Conservation (phyloP, 805 yeast species). For the Debaryomyces prosopidis region DNA sequence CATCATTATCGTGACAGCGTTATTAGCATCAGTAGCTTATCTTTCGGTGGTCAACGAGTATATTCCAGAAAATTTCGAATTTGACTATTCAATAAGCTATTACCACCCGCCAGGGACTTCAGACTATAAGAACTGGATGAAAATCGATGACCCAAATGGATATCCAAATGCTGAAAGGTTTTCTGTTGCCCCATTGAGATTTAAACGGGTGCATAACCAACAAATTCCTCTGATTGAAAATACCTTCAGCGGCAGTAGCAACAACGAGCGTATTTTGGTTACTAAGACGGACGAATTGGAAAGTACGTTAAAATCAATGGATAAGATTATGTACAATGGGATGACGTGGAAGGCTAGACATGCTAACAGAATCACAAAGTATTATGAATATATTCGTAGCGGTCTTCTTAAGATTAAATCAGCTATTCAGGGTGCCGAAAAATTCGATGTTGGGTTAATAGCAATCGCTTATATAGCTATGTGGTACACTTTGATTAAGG, state of each 20-base stretch:
- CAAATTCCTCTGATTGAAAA: conserved; percentile 43
- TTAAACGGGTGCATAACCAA: conserved; percentile 45
- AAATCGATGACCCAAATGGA: conserved; percentile 41
- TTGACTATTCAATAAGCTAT: conserved; percentile 19
- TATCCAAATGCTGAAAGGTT: conserved; percentile 46
- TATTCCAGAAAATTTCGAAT: conserved; percentile 44
- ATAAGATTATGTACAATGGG: conserved; percentile 38
- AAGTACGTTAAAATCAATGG: conserved; percentile 21
- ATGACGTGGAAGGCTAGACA: conserved; percentile 63
- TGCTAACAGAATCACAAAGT: conserved; percentile 54
- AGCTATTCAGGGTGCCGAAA: conserved; percentile 70
- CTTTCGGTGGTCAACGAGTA: conserved; percentile 72
- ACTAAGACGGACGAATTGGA: conserved; percentile 30
- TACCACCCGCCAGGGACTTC: conserved; percentile 38
- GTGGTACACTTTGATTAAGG: conserved; percentile 76
- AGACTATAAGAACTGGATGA: conserved; percentile 47
- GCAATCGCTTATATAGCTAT: conserved; percentile 82
- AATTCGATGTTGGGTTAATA: conserved; percentile 79
- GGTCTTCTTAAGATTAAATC: conserved; percentile 41
- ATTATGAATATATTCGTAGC: conserved; percentile 51
- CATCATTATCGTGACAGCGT: conserved; percentile 66
- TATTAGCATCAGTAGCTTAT: conserved; percentile 79
- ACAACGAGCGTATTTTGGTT: conserved; percentile 45
- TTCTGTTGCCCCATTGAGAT: conserved; percentile 57
- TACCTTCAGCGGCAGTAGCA: conserved; percentile 39